phyloP scores from a whole-genome alignment of 768 basidiomycete genomes.

The Rhizopogon salebrosus region DNA sequence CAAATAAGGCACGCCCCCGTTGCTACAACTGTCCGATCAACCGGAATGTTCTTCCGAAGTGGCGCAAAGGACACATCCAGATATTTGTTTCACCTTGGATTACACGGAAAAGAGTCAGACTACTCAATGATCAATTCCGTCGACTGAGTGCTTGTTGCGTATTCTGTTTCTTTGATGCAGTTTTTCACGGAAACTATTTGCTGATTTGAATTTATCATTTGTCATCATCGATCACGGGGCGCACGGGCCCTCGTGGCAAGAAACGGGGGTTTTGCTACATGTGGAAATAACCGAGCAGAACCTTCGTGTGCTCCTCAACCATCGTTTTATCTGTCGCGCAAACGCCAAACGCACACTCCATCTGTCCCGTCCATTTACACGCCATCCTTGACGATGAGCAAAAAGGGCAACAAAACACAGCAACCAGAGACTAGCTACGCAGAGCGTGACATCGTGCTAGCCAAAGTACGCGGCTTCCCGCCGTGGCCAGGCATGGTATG shows the following conservation, averaged over 20 bases:
- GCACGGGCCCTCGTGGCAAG: slow-evolving; percentile 36
- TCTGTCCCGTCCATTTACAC: slow-evolving; percentile 12
- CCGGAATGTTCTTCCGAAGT: neutral
- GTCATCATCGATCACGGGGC: slow-evolving; percentile 20
- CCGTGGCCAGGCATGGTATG: slow-evolving; percentile 94
- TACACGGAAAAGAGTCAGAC: neutral
- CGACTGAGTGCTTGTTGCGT: slow-evolving; percentile 18
- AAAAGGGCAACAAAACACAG: slow-evolving; percentile 43
- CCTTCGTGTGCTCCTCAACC: slow-evolving; percentile 36
- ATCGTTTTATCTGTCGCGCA: slow-evolving; percentile 34
- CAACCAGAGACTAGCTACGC: slow-evolving; percentile 49
- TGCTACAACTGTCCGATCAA: slow-evolving; percentile 8
- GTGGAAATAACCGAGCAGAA: slow-evolving; percentile 36
- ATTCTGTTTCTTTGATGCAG: slow-evolving; percentile 24
- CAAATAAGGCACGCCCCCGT: slow-evolving; percentile 27
- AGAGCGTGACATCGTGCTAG: slow-evolving; percentile 82
- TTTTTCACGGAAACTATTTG: slow-evolving; percentile 27
- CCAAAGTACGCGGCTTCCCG: slow-evolving; percentile 90
- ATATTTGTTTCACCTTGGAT: neutral
- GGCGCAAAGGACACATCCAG: too few relatives aligned
- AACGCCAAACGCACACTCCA: slow-evolving; percentile 10
- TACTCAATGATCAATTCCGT: neutral
- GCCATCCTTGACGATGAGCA: slow-evolving; percentile 34
- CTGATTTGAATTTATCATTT: slow-evolving; percentile 21
- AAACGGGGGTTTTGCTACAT: slow-evolving; percentile 32